phyloP scores from a whole-genome alignment of 129 eudicot genomes.

The Erigeron canadensis region DNA sequence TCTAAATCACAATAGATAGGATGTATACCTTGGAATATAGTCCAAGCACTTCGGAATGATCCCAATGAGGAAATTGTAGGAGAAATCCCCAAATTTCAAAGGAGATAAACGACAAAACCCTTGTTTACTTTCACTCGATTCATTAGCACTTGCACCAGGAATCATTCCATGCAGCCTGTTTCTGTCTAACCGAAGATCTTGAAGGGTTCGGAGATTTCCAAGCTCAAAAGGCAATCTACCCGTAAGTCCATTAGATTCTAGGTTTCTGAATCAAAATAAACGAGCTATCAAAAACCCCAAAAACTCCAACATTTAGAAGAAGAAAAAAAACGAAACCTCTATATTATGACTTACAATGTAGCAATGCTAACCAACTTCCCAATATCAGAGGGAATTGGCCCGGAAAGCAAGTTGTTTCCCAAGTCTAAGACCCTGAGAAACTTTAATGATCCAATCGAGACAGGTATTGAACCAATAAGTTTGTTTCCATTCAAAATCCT shows the following conservation, averaged over 20 bases:
- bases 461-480: constrained; percentile 85
- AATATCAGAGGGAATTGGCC: constrained; percentile 80
- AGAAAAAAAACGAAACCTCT: background rate
- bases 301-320: constrained; percentile 18
- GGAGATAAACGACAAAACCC: constrained; percentile 77
- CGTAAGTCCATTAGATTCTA: constrained; percentile 80
- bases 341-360: constrained; percentile 53
- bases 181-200: constrained; percentile 83
- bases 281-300: constrained; percentile 6
- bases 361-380: constrained; percentile 57
- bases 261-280: constrained; percentile 53
- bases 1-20: background rate
- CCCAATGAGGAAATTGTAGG: constrained; percentile 73
- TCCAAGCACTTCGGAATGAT: constrained; percentile 78
- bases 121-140: constrained; percentile 39
- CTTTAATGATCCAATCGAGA: constrained; percentile 73
- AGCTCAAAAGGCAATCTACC: constrained; percentile 73
- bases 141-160: constrained; percentile 50
- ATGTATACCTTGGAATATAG: constrained; percentile 65
- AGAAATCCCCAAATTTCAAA: constrained; percentile 69
- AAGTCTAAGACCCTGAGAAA: constrained; percentile 75
- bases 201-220: constrained; percentile 64
- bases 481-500: constrained; percentile 77
- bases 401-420: constrained; percentile 77
- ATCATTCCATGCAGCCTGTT: constrained; percentile 68